A percentile compares a stretch with the other conserved stretches of the same genome.
phyloP scores from a whole-genome alignment of 1,139 yeast genomes.

The Geotrichum candidum region DNA sequence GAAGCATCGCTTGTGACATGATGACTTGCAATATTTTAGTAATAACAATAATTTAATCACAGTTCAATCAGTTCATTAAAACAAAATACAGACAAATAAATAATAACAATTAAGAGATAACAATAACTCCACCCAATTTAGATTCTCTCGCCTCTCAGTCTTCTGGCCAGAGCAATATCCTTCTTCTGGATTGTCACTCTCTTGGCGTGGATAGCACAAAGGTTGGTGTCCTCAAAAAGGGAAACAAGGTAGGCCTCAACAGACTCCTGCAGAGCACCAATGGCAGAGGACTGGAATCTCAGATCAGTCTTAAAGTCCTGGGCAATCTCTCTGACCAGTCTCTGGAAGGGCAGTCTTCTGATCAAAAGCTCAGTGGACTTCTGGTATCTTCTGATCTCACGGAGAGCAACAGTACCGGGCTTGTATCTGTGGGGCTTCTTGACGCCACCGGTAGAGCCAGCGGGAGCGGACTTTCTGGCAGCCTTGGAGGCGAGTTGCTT shows the following conservation, averaged over 20 bases:
- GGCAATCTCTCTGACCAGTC: constrained; percentile 96
- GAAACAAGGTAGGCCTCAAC: constrained; percentile 95
- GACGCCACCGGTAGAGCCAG: constrained; percentile 88
- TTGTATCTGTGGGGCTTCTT: constrained; percentile 99
- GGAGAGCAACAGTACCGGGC: constrained; percentile 99
- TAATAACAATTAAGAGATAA: not conserved
- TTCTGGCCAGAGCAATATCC: constrained; percentile 98
- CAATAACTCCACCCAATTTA: not conserved
- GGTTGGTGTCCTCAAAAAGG: constrained; percentile 91
- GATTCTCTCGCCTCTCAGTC: constrained; percentile 81
- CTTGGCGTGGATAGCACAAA: constrained; percentile 99
- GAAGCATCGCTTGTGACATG: too few relatives aligned
- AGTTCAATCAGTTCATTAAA: not conserved
- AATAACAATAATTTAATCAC: not conserved
- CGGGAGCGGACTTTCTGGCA: constrained; percentile 89
- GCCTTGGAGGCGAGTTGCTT: constrained; percentile 98
- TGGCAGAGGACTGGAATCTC: constrained; percentile 98
- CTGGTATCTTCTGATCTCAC: constrained; percentile 99
- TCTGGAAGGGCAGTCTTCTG: constrained; percentile 98
- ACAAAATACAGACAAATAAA: not conserved
- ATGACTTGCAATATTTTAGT: too few relatives aligned
- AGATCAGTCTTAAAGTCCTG: constrained; percentile 97
- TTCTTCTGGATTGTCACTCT: constrained; percentile 99
- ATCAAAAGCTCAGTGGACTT: constrained; percentile 94
- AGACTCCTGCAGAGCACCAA: constrained; percentile 98